Conservation (phyloP, 1,284 basidiomycete genomes). For the Leccinum brunneo-olivaceum region DNA sequence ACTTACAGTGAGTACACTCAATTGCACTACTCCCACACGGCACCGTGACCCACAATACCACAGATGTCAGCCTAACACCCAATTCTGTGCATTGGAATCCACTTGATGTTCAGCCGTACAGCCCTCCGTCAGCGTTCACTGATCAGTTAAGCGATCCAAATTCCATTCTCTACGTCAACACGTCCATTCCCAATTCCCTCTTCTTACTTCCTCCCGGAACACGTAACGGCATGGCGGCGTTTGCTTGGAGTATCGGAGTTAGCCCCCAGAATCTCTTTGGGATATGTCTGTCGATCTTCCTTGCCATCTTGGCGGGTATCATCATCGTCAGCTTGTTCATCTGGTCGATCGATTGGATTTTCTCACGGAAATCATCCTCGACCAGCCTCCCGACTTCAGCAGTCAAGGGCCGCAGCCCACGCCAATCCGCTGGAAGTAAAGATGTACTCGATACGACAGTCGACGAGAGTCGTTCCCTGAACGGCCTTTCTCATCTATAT, state of each 20-base stretch:
- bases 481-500: constrained; percentile 28
- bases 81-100: constrained; percentile 59
- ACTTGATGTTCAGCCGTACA: constrained; percentile 50
- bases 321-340: constrained; percentile 63
- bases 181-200: constrained; percentile 59
- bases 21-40: constrained; percentile 2
- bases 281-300: constrained; percentile 77
- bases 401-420: constrained; percentile 49
- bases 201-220: constrained; percentile 63
- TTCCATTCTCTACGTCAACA: constrained; percentile 77
- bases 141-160: constrained; percentile 63
- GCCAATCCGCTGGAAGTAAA: constrained; percentile 44
- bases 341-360: constrained; percentile 65
- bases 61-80: constrained; percentile 64
- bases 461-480: constrained; percentile 56
- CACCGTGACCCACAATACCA: constrained; percentile 11
- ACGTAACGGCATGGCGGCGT: constrained; percentile 58
- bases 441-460: constrained; percentile 41
- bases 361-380: constrained; percentile 31
- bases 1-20: constrained; percentile 63
- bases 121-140: constrained; percentile 60
- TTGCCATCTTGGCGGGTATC: constrained; percentile 70
- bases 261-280: constrained; percentile 80
- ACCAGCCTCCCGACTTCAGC: constrained; percentile 21
- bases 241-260: constrained; percentile 69